A percentile compares a stretch with the other conserved stretches of the same genome.
phyloP scores from a whole-genome alignment of 2,329 filamentous ascomycete genomes.

The Verruconis gallopava region DNA sequence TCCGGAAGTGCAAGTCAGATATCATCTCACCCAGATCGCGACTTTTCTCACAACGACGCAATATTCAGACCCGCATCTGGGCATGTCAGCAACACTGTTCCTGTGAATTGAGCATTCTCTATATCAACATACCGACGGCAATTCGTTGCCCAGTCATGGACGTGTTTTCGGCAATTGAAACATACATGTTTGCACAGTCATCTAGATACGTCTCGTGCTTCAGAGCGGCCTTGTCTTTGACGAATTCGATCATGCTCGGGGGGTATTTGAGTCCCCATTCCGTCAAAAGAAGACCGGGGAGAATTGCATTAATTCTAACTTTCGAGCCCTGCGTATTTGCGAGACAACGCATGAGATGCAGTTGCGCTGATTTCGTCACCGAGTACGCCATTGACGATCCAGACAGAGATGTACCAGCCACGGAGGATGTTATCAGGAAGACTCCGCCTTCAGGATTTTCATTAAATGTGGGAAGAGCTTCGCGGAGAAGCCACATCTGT shows the following conservation, averaged over 20 bases:
- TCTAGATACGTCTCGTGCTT: slow-evolving; percentile 43
- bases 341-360: slow-evolving; percentile 54
- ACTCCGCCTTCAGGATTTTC: slow-evolving; percentile 47
- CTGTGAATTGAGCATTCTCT: not conserved
- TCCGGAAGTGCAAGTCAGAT: not conserved
- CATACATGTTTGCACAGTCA: slow-evolving; percentile 43
- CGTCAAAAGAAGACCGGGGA: slow-evolving; percentile 52
- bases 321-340: slow-evolving; percentile 49
- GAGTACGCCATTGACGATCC: slow-evolving; percentile 57
- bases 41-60: slow-evolving; percentile 5
- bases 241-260: slow-evolving; percentile 40
- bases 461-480: slow-evolving; percentile 46
- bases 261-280: slow-evolving; percentile 54
- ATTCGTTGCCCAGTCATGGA: slow-evolving; percentile 36
- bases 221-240: slow-evolving; percentile 44
- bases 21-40: not conserved
- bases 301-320: slow-evolving; percentile 50
- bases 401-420: slow-evolving; percentile 34
- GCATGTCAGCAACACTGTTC: not conserved
- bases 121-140: slow-evolving; percentile 24
- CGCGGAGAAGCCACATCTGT: slow-evolving; percentile 38
- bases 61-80: slow-evolving; percentile 9
- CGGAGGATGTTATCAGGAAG: slow-evolving; percentile 50
- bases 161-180: slow-evolving; percentile 42
- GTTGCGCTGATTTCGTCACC: slow-evolving; percentile 61